phyloP scores from a whole-genome alignment of 1,284 basidiomycete genomes.

The Psilocybe mexicana region DNA sequence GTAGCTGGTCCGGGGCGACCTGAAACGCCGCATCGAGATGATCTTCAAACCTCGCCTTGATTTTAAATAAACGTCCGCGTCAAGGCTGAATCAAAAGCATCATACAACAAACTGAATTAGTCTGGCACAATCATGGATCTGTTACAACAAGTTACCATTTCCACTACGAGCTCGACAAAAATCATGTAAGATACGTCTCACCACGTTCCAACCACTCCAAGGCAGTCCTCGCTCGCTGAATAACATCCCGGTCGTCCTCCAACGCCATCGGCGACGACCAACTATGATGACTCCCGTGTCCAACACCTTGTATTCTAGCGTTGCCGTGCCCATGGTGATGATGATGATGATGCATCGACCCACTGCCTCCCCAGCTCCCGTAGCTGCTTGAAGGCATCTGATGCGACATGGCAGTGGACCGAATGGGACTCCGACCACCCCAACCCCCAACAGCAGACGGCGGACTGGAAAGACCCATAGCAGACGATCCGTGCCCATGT shows the following conservation, averaged over 20 bases:
- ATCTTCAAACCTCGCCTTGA: no score
- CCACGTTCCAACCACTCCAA: slow-evolving; percentile 49
- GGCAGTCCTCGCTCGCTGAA: slow-evolving; percentile 52
- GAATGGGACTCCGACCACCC: slow-evolving; percentile 7
- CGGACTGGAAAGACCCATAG: slow-evolving; percentile 22
- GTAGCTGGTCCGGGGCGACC: background rate
- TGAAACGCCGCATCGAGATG: no score
- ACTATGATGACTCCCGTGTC: slow-evolving; percentile 1
- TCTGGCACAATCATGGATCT: no score
- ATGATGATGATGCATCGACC: slow-evolving; percentile 15
- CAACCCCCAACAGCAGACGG: slow-evolving; percentile 20
- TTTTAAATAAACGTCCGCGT: no score
- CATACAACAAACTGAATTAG: no score
- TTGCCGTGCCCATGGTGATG: slow-evolving; percentile 9
- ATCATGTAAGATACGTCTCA: slow-evolving; percentile 28
- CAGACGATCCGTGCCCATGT: slow-evolving; percentile 9
- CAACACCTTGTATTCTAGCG: background rate
- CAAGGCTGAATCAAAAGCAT: no score
- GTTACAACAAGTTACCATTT: background rate
- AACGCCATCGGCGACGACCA: slow-evolving; percentile 14
- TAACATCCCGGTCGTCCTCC: slow-evolving; percentile 56
- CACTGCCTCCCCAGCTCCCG: slow-evolving; percentile 17
- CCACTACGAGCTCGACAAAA: background rate
- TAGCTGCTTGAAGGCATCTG: slow-evolving; percentile 16
- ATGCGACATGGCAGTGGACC: background rate